These are phyloP conservation scores for Trametes polyzona DNA, from an alignment of 1,284 basidiomycete species.

Conservation along the genomic window DNA sequence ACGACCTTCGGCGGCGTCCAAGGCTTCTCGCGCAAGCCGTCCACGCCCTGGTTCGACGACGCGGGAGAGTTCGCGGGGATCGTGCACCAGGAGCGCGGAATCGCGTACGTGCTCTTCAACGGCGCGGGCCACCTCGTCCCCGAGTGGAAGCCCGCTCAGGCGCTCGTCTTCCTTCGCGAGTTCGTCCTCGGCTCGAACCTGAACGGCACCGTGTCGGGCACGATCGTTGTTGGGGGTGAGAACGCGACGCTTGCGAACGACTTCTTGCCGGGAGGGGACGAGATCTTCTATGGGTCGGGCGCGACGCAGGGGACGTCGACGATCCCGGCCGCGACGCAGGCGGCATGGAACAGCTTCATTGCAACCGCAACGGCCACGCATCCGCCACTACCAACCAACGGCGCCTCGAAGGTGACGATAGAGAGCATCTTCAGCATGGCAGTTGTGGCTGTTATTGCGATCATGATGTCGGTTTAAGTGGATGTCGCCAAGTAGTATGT, in stretches of 20 bases:
- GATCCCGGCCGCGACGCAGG: slow-evolving; percentile 44
- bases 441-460: background rate
- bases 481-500: background rate
- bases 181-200: slow-evolving; percentile 37
- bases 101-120: slow-evolving; percentile 36
- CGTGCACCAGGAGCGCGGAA: slow-evolving; percentile 39
- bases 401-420: background rate
- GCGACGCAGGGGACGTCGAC: slow-evolving; percentile 26
- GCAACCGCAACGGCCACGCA: slow-evolving; percentile 22
- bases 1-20: slow-evolving; percentile 61
- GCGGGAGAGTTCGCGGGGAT: slow-evolving; percentile 35
- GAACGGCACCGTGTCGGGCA: slow-evolving; percentile 32
- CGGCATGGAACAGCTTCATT: slow-evolving; percentile 52
- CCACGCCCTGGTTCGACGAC: slow-evolving; percentile 53
- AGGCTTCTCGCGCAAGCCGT: slow-evolving; percentile 65
- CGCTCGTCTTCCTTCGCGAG: slow-evolving; percentile 36
- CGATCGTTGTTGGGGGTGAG: slow-evolving; percentile 52
- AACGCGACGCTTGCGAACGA: slow-evolving; percentile 45
- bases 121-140: slow-evolving; percentile 38
- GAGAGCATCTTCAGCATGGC: background rate
- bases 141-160: slow-evolving; percentile 37
- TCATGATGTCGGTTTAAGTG: background rate
- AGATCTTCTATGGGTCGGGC: slow-evolving; percentile 27
- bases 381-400: slow-evolving; percentile 1
- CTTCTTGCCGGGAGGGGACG: slow-evolving; percentile 45